A percentile compares a stretch with the other conserved stretches of the same genome.
phyloP scores from a whole-genome alignment of 352 stramenopile species.

The Pythium sukuiense region DNA sequence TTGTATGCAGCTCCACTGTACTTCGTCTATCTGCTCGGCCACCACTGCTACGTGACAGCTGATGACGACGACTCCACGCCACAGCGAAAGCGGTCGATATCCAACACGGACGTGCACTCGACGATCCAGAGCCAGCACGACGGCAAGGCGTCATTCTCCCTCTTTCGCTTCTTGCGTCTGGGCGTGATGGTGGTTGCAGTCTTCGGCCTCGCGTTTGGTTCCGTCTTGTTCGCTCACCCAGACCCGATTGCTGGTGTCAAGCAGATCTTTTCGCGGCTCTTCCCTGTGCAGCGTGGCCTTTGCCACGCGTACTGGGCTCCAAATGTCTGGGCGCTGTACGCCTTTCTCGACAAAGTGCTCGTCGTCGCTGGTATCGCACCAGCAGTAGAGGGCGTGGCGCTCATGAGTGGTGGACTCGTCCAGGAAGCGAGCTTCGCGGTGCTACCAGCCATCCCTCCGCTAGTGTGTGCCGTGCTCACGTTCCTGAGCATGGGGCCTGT shows the following conservation, averaged over 20 bases:
- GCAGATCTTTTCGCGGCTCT: constrained; percentile 93
- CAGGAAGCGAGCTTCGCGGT: constrained; percentile 79
- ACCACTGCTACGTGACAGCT: constrained; percentile 80
- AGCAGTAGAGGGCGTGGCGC: constrained; percentile 34
- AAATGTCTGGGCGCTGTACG: constrained; percentile 98
- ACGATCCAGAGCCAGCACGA: constrained; percentile 68
- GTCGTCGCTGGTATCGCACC: constrained; percentile 40
- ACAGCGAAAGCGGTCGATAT: constrained; percentile 63
- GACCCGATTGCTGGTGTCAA: constrained; percentile 50
- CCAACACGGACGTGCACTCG: constrained; percentile 63
- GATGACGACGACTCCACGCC: constrained; percentile 23
- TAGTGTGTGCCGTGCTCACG: constrained; percentile 75
- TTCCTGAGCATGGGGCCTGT: constrained; percentile 80
- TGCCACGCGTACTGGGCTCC: constrained; percentile 99
- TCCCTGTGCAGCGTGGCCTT: constrained; percentile 96
- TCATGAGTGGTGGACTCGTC: constrained; percentile 86
- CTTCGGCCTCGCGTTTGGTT: constrained; percentile 83
- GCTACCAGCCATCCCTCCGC: constrained; percentile 62
- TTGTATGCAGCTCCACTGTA: constrained; percentile 94
- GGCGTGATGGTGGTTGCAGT: constrained; percentile 81
- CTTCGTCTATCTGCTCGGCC: constrained; percentile 94
- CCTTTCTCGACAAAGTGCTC: constrained; percentile 86
- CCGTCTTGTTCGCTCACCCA: constrained; percentile 52
- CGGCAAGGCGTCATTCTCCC: constrained; percentile 52
- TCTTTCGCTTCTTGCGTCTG: constrained; percentile 79